These are phyloP conservation scores for Penicillium sp. DNA, from an alignment of 2,329 filamentous ascomycete species.

Conservation along the genomic window DNA sequence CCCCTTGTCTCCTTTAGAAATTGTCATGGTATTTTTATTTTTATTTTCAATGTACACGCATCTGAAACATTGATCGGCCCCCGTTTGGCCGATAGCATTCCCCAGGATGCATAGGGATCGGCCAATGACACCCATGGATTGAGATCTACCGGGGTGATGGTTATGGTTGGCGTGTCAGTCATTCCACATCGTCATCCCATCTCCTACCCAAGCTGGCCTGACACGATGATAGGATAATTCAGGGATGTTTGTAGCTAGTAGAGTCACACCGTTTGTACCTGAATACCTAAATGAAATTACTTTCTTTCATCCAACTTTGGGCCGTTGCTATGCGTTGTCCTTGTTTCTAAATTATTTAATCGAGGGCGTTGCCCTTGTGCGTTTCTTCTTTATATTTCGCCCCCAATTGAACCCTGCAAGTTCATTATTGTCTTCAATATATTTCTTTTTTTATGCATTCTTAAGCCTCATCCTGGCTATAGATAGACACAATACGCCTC, in stretches of 20 bases:
- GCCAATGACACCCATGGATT: slow-evolving; percentile 18
- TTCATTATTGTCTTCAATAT: background rate
- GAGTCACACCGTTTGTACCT: slow-evolving; percentile 5
- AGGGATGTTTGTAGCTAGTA: background rate
- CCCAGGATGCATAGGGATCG: slow-evolving; percentile 24
- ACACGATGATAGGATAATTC: slow-evolving; percentile 17
- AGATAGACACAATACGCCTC: background rate
- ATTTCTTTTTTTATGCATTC: background rate
- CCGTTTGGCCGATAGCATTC: slow-evolving; percentile 26
- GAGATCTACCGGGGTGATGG: slow-evolving; percentile 12
- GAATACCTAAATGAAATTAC: slow-evolving; percentile 11
- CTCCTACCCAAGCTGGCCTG: slow-evolving; percentile 11
- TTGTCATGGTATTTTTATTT: slow-evolving; percentile 5
- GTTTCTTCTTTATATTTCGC: background rate
- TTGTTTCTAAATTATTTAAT: background rate
- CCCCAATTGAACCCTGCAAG: background rate
- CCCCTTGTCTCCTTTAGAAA: slow-evolving; percentile 1
- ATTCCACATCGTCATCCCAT: slow-evolving; percentile 28
- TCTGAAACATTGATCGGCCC: slow-evolving; percentile 26
- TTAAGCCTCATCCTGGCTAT: slow-evolving; percentile 18
- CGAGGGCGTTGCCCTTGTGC: background rate
- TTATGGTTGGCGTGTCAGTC: slow-evolving; percentile 12
- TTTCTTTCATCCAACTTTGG: slow-evolving; percentile 4
- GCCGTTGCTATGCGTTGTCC: slow-evolving; percentile 16
- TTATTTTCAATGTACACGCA: slow-evolving; percentile 15